Base-by-base conservation (phyloP, 495 filamentous ascomycete genomes). In the Lichenothelia convexa region DNA sequence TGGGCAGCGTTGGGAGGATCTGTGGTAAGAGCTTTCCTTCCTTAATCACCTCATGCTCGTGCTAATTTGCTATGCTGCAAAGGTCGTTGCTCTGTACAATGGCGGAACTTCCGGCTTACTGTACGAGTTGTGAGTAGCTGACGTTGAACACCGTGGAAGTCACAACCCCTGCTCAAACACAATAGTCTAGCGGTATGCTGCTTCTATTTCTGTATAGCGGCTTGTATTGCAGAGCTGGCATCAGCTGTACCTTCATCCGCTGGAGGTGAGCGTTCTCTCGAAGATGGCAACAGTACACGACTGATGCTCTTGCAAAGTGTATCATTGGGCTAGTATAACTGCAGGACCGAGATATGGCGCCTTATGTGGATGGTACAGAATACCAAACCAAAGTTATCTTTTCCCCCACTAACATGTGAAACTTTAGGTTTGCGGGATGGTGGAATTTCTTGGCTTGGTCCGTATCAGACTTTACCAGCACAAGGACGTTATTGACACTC, bases 271-370 rank as follows among this genome's bases (percentile, higher is more conserved):
- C n/a, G n/a, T n/a, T n/a, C n/a, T n/a, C n/a, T n/a, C n/a, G n/a
- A n/a, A n/a, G n/a, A n/a, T n/a, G n/a, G n/a, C n/a, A n/a, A n/a
- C n/a, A n/a, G n/a, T n/a, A n/a, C n/a, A n/a, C n/a, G n/a, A n/a
- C n/a, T n/a, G n/a, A n/a, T n/a, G n/a, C n/a, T n/a, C n/a, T n/a
- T n/a, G n/a, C n/a, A n/a, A n/a, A n/a, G 80, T 92, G 1, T 87
- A 87, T 44, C 81, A 89, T 51, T 89, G 80, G 80, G 79, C 80
- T 3, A 72, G 74, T 0, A 66, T 86, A 11, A 80, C 80, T 0
- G 73, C 70, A 4, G 79, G 79, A 1, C 67, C 64, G 1, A 68
- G 59, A 32, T 77, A 73, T 51, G 82, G 81, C 21, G 68, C 78
- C 11, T 49, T 68, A 1, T 58, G 70, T 31, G 80, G 82, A 18